Percentiles rank a stretch among this genome's conserved stretches.
These are phyloP conservation scores for Ceratonia siliqua DNA, from an alignment of 306 rosid genomes.

Conservation along the genomic window DNA sequence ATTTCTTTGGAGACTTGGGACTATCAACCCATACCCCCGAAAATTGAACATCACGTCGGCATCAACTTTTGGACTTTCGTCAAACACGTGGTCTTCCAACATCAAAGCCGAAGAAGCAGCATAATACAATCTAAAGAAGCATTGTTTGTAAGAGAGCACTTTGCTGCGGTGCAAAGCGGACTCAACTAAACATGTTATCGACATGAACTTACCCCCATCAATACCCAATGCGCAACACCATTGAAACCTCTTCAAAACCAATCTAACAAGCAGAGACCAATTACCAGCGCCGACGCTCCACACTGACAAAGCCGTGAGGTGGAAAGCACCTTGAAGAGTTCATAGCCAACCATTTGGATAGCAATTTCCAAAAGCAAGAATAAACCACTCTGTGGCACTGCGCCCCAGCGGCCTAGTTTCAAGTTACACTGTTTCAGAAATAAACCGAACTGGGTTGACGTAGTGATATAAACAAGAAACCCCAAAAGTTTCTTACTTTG, in stretches of 20 bases:
- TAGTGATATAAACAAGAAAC: not conserved
- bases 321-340: not conserved
- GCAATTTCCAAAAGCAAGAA: not conserved
- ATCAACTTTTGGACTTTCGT: conserved; percentile 44
- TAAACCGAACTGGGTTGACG: not conserved
- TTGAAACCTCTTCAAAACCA: conserved; percentile 12
- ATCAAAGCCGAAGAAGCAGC: conserved; percentile 48
- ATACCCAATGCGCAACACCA: conserved; percentile 19
- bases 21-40: not conserved
- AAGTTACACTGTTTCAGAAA: not conserved
- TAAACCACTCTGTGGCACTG: not conserved
- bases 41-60: not conserved
- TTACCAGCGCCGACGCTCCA: not conserved
- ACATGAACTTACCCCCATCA: conserved; percentile 49
- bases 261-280: not conserved
- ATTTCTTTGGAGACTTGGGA: not conserved
- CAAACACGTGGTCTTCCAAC: conserved; percentile 47
- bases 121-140: conserved; percentile 32
- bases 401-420: not conserved
- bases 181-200: conserved; percentile 34
- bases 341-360: not conserved
- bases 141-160: conserved; percentile 13
- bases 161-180: conserved; percentile 25
- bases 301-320: not conserved
- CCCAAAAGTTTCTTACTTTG: not conserved